These are phyloP conservation scores for Lumnitzera littorea DNA, from an alignment of 345 rosid genomes.

Conservation along the genomic window DNA sequence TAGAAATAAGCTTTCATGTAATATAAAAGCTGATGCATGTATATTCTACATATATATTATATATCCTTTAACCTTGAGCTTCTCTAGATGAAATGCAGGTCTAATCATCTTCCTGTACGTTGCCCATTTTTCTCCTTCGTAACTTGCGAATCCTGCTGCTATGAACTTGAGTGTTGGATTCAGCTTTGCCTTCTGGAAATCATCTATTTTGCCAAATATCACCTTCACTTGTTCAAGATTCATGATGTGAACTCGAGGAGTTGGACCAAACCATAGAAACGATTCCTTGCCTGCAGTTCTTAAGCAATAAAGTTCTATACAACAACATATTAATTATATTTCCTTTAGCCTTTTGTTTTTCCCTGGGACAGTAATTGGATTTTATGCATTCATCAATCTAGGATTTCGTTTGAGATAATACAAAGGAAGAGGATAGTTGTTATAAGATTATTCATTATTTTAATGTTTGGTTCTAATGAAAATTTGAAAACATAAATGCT, in stretches of 20 bases:
- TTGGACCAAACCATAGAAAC: constrained; percentile 13
- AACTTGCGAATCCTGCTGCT: background rate
- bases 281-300: constrained; percentile 12
- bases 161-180: constrained; percentile 9
- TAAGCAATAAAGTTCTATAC: too few species aligned
- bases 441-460: too few species aligned
- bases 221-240: constrained; percentile 12
- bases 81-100: constrained; percentile 15
- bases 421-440: too few species aligned
- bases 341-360: too few species aligned
- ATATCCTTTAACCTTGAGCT: constrained; percentile 12
- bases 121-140: constrained; percentile 13
- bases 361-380: too few species aligned
- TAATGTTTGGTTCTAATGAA: too few species aligned
- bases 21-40: background rate
- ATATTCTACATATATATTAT: background rate
- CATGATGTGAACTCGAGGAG: constrained; percentile 9
- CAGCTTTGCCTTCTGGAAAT: constrained; percentile 1
- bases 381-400: too few species aligned
- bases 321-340: too few species aligned
- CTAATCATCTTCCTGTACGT: constrained; percentile 11
- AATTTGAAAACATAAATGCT: too few species aligned
- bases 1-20: too few species aligned
- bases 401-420: too few species aligned
- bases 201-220: constrained; percentile 6